Conservation (phyloP, 345 rosid species). For the Gossypium ekmanianum region DNA sequence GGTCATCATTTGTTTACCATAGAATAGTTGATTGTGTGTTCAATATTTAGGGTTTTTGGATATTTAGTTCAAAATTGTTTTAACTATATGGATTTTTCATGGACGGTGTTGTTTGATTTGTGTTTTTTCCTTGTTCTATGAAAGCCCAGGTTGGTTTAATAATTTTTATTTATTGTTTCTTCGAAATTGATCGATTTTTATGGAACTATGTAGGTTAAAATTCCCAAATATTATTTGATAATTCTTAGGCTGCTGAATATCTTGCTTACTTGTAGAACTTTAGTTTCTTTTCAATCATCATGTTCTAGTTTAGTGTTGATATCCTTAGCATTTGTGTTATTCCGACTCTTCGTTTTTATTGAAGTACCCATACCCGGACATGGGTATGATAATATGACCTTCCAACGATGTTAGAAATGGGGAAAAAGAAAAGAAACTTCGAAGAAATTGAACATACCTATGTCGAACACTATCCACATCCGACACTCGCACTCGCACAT, state of each 20-base stretch:
- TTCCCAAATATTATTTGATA: background rate
- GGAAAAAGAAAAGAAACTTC: too few relatives aligned
- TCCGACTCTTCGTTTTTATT: background rate
- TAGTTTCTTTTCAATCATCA: background rate
- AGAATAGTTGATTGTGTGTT: background rate
- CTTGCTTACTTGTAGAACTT: background rate
- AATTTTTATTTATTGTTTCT: background rate
- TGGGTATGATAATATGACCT: too few relatives aligned
- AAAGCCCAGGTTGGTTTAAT: background rate
- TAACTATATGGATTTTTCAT: constrained; percentile 4
- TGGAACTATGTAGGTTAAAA: background rate
- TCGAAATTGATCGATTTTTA: background rate
- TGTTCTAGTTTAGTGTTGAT: background rate
- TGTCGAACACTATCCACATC: background rate
- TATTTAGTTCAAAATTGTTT: background rate
- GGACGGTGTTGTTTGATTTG: background rate
- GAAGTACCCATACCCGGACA: too few relatives aligned
- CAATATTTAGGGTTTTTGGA: background rate
- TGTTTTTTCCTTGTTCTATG: background rate
- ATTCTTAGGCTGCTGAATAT: background rate
- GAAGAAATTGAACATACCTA: background rate
- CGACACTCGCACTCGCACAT: background rate
- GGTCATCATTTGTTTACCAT: background rate
- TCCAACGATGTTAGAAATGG: too few relatives aligned
- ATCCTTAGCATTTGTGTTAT: background rate